Base-by-base conservation (phyloP, 2,329 filamentous ascomycete genomes). In the Neodidymelliopsis sp. region DNA sequence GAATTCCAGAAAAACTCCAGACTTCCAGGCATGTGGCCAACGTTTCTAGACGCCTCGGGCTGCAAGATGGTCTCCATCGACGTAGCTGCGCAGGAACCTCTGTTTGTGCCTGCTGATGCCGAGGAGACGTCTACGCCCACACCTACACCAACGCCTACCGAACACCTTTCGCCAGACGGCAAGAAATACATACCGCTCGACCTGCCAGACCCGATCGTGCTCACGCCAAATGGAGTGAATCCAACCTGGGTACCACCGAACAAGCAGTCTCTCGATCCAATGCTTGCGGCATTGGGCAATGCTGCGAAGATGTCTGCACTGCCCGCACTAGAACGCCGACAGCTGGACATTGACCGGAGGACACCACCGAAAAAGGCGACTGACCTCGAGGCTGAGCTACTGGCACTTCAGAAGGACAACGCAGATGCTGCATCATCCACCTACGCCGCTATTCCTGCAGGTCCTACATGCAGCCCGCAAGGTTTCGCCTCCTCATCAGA, bases 401-500 rank as follows among this genome's bases (percentile, higher is more conserved):
- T 44, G 24, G 56, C 12, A 38, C 52, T 28, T 31, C 53, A 23
- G 45, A 28, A 42, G 23, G 36, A 25, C 3, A 45, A 46, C 20
- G 16, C 31, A 31, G 30, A 46, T 19, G 37, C 30, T 12, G 41
- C 37, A 10, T 35, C 41, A 3, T 37, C 36, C 11, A 30, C 39
- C 12, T 25, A 41, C 12, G 27, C 53, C 6, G 42, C 57, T 8
- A 49, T 43, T n/a, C 57, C 56, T 29, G 56, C 54, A 6, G 53
- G 41, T n/a, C 69, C 67, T 3, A 62, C 63, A 24, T 73, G 70
- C 36, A 56, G 65, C 43, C 58, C 66, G 2, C 84, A 89, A 57
- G 84, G 83, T 4, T 77, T 91, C 10, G 78, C 75, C 2, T 74
- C 74, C 0, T 62, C 79, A 1, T 76, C 74, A 9, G 72, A 74